phyloP scores from a whole-genome alignment of 1,139 yeast species.

The Dujonia santamariae region DNA sequence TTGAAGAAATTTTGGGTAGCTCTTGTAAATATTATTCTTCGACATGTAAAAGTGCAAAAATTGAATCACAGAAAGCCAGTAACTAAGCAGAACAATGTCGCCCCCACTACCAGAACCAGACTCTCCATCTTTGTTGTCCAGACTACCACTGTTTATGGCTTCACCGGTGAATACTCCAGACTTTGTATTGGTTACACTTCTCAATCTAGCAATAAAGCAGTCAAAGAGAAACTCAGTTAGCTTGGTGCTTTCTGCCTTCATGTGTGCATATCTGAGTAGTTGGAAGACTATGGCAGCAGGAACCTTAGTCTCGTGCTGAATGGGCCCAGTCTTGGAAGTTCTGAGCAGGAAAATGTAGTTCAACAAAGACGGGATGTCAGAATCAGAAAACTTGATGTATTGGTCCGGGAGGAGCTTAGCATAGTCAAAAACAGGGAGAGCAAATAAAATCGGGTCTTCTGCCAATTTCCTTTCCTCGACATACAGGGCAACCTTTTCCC shows the following conservation, averaged over 20 bases:
- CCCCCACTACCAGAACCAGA: slow-evolving; percentile 45
- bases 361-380: slow-evolving; percentile 60
- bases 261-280: slow-evolving; percentile 61
- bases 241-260: slow-evolving; percentile 49
- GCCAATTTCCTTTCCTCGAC: slow-evolving; percentile 30
- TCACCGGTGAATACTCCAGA: slow-evolving; percentile 56
- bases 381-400: slow-evolving; percentile 58
- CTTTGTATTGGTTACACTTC: slow-evolving; percentile 57
- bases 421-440: slow-evolving; percentile 44
- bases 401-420: slow-evolving; percentile 44
- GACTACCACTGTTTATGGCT: slow-evolving; percentile 18
- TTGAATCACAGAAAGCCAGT: slow-evolving; percentile 70
- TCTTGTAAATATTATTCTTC: slow-evolving; percentile 52
- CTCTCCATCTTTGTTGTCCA: slow-evolving; percentile 17
- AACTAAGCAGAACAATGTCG: slow-evolving; percentile 67
- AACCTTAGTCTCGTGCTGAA: slow-evolving; percentile 53
- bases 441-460: slow-evolving; percentile 26
- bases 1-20: slow-evolving; percentile 57
- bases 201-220: slow-evolving; percentile 57
- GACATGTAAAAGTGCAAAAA: slow-evolving; percentile 63
- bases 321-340: slow-evolving; percentile 17
- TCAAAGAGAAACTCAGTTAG: slow-evolving; percentile 58
- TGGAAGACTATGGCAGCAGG: slow-evolving; percentile 73
- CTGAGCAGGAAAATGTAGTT: slow-evolving; percentile 52
- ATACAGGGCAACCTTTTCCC: slow-evolving; percentile 21